Conservation (phyloP, 2,329 filamentous ascomycete genomes). For the Immersiporthe knoxdaviesiana region DNA sequence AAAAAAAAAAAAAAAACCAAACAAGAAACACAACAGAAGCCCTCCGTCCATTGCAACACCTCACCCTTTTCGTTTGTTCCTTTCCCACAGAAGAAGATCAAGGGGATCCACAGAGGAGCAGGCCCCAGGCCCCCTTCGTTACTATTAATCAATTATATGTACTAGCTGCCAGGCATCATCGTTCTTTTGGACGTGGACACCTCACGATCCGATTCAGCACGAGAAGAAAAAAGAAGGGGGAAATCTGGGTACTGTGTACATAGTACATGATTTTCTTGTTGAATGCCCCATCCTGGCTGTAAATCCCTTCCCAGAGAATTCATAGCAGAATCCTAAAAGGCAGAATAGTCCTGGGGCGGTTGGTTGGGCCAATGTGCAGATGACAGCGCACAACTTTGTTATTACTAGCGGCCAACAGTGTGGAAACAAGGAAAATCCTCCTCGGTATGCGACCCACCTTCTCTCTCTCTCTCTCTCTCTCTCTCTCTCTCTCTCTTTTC, state of each 20-base stretch:
- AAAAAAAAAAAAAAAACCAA: no score
- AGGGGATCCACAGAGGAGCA: background rate
- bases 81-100: background rate
- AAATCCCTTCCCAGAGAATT: no score
- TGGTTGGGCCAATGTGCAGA: background rate
- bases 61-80: background rate
- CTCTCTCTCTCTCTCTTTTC: background rate
- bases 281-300: no score
- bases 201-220: background rate
- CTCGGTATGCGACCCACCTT: background rate
- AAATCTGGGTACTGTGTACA: no score
- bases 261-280: no score
- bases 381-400: background rate
- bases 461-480: background rate
- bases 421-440: background rate
- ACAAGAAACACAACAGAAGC: background rate
- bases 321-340: background rate
- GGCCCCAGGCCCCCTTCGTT: background rate
- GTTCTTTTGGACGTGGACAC: background rate
- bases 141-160: background rate
- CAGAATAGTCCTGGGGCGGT: background rate
- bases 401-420: background rate
- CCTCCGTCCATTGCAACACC: background rate
- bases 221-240: no score
- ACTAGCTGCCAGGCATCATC: background rate